These are phyloP conservation scores for Aspergillus indologenus DNA, from an alignment of 495 filamentous ascomycete species.

Conservation along the genomic window DNA sequence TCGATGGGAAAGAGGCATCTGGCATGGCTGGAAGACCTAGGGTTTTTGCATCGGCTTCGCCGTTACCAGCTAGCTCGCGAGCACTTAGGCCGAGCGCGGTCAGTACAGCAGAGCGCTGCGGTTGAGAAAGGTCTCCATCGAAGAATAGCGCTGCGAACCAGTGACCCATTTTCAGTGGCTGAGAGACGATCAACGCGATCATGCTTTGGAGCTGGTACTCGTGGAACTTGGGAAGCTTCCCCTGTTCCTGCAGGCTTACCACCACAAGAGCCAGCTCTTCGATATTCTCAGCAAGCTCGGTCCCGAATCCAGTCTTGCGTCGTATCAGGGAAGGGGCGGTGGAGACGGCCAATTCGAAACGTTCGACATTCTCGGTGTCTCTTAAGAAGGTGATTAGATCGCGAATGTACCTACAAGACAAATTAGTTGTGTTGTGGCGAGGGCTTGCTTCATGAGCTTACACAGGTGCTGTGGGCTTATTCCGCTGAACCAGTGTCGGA, in stretches of 20 bases:
- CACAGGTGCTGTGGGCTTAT: constrained; percentile 83
- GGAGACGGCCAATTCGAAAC: constrained; percentile 71
- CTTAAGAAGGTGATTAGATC: constrained; percentile 77
- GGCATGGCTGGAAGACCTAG: constrained; percentile 34
- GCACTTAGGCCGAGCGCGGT: constrained; percentile 77
- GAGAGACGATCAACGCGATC: constrained; percentile 74
- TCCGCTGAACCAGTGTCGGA: constrained; percentile 74
- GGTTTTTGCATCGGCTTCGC: constrained; percentile 54
- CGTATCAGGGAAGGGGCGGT: constrained; percentile 79
- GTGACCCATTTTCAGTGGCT: constrained; percentile 71
- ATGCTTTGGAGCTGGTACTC: constrained; percentile 77
- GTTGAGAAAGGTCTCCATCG: constrained; percentile 83
- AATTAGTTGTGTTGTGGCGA: background rate
- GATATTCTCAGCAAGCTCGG: constrained; percentile 77
- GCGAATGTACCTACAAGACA: constrained; percentile 66
- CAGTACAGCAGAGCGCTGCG: constrained; percentile 76
- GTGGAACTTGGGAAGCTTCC: constrained; percentile 57
- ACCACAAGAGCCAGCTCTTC: constrained; percentile 76
- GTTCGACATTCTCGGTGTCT: constrained; percentile 80
- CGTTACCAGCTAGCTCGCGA: constrained; percentile 83
- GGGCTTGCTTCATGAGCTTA: constrained; percentile 32
- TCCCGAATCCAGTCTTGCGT: constrained; percentile 82
- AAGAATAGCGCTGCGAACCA: constrained; percentile 87
- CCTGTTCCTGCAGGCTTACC: constrained; percentile 75
- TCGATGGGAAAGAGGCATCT: constrained; percentile 66